Evolutionary conservation across 2,329 filamentous ascomycete species (phyloP).

Genomic region (Aureobasidium uvarum): DNA sequence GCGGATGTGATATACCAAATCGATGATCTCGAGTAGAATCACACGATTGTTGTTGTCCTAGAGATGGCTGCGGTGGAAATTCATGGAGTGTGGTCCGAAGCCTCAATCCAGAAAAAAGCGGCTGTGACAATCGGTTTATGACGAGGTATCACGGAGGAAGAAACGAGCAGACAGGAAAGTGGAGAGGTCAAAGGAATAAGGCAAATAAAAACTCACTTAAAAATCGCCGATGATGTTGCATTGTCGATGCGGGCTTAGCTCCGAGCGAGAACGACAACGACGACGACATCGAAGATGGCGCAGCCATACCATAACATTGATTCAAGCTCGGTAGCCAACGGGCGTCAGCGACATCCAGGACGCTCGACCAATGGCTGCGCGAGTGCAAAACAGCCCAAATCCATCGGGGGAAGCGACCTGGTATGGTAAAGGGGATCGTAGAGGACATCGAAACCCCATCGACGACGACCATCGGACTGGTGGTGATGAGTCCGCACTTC

Average conservation of each 20-base stretch:
- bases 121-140: background rate
- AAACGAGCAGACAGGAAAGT: background rate
- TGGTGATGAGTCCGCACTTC: background rate
- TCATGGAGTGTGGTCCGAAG: background rate
- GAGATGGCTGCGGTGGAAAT: background rate
- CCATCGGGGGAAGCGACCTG: background rate
- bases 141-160: background rate
- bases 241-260: background rate
- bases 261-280: background rate
- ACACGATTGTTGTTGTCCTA: conserved; percentile 2
- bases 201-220: background rate
- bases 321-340: background rate
- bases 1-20: background rate
- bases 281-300: background rate
- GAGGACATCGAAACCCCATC: background rate
- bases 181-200: background rate
- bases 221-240: background rate
- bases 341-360: background rate
- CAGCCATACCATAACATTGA: background rate
- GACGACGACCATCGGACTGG: background rate
- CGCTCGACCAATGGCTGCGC: background rate
- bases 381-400: background rate
- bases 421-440: background rate
- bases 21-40: background rate
- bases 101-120: background rate